Base-by-base conservation (phyloP, 768 basidiomycete genomes). In the Agaricus sinodeliciosus region DNA sequence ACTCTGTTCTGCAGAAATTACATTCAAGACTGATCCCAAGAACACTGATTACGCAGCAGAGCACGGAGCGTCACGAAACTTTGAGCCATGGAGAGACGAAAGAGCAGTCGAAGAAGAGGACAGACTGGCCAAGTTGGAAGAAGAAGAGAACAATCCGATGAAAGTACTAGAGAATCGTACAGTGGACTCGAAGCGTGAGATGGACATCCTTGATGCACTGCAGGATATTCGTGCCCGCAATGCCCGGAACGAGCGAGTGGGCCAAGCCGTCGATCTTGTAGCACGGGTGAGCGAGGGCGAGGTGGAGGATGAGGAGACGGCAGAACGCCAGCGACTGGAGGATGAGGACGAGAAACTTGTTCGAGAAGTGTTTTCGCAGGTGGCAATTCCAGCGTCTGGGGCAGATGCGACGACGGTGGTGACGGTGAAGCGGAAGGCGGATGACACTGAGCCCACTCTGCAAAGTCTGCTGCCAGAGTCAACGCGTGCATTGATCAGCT, bases 21-120 rank as follows among this genome's bases (percentile, higher is more conserved):
- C 96, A 0, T 99, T 99, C 84, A 98, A 98, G 69, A 99, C 96
- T 0, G 95, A 99, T 65, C 95, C 95, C 16, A 95, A 95, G 78
- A 94, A 96, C 65, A 94, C 94, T 0, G 93, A 95, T 65, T 95
- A 95, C 60, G 39, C 76, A 16, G 92, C 91, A 40, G 95, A 99
- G 70, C 95, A 97, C 63, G 96, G 96, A 27, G 96, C 96, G 26
- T 93, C 90, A 3, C 83, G 96, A 4, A 99, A 98, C 66, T 98
- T 97, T 63, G 96, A 99, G 70, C 93, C 94, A 11, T 98, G 94
- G 94, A 72, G 92, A 61, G 92, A 94, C 51, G 86, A 92, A 63
- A 61, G 77, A 58, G 85, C 79, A 0, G 81, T 76, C 2, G 83
- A 90, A 60, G 89, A 91, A 62, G 87, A 85, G 63, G 95, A 99